Percentiles rank a stretch among this genome's conserved stretches.
Evolutionary conservation across 2,329 filamentous ascomycete genomes (phyloP).

Genomic region (Fusarium irregulare): DNA sequence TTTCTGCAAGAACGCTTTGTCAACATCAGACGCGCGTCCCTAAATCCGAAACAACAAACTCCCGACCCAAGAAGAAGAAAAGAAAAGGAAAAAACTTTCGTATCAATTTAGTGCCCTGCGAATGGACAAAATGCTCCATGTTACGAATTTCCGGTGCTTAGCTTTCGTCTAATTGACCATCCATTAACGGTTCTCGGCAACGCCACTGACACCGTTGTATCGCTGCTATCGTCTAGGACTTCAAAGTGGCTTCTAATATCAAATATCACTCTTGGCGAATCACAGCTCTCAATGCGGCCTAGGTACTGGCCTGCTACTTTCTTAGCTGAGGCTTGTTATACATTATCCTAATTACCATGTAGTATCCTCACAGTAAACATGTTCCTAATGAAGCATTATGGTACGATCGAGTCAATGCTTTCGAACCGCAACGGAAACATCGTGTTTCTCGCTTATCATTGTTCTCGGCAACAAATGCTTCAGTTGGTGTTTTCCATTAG

Average conservation of each 20-base stretch:
- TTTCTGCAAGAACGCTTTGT: slow-evolving; percentile 29
- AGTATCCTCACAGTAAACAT: not conserved
- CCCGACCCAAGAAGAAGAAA: slow-evolving; percentile 11
- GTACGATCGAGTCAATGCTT: not conserved
- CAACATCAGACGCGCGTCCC: slow-evolving; percentile 37
- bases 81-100: not conserved
- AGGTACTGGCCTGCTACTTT: not conserved
- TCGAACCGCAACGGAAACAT: slow-evolving; percentile 3
- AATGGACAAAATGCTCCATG: not conserved
- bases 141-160: slow-evolving; percentile 1
- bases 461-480: not conserved
- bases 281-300: slow-evolving; percentile 5
- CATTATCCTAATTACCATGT: not conserved
- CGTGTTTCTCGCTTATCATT: slow-evolving; percentile 12
- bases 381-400: not conserved
- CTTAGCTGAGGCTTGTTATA: not conserved
- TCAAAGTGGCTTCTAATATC: slow-evolving; percentile 11
- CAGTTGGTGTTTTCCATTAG: not conserved
- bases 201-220: slow-evolving; percentile 2
- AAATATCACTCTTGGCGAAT: slow-evolving; percentile 29
- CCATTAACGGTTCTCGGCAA: slow-evolving; percentile 9
- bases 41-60: slow-evolving; percentile 35
- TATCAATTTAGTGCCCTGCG: slow-evolving; percentile 10
- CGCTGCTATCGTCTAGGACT: not conserved
- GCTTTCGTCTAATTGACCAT: slow-evolving; percentile 11